A percentile compares a stretch with the other conserved stretches of the same genome.
These are phyloP conservation scores for Serendipita sp. DNA, from an alignment of 768 basidiomycete species.

Conservation along the genomic window DNA sequence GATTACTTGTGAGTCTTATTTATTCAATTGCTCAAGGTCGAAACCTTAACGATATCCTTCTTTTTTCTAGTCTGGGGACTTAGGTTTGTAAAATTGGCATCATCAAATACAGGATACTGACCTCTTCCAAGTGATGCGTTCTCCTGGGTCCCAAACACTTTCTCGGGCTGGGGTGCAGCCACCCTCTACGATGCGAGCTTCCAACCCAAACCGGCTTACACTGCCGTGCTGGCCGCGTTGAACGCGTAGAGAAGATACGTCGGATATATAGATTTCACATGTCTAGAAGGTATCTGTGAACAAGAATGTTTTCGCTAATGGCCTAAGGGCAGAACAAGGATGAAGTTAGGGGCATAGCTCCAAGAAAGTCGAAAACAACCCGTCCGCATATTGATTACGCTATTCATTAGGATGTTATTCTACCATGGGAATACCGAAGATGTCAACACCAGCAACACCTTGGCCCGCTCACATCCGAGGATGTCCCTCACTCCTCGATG, in stretches of 20 bases:
- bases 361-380: no score
- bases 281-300: no score
- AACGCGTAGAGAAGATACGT: background rate
- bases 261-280: no score
- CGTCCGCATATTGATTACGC: no score
- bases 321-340: no score
- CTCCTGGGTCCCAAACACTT: background rate
- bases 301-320: no score
- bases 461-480: background rate
- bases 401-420: background rate
- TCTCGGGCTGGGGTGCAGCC: constrained; percentile 13
- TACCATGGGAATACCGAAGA: no score
- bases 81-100: constrained; percentile 16
- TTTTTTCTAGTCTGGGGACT: constrained; percentile 12
- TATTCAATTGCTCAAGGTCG: background rate
- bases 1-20: constrained; percentile 27
- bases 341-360: background rate
- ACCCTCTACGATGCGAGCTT: constrained; percentile 32
- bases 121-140: constrained; percentile 17
- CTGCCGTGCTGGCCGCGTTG: constrained; percentile 17
- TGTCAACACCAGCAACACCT: background rate
- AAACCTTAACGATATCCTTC: no score
- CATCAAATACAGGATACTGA: constrained; percentile 21
- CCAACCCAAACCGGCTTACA: constrained; percentile 27
- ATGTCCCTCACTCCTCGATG: no score